Evolutionary conservation across 2,329 filamentous ascomycete species (phyloP), one percentile per base, ranked within the genome.

Genomic region (Exserohilum rostratum): DNA sequence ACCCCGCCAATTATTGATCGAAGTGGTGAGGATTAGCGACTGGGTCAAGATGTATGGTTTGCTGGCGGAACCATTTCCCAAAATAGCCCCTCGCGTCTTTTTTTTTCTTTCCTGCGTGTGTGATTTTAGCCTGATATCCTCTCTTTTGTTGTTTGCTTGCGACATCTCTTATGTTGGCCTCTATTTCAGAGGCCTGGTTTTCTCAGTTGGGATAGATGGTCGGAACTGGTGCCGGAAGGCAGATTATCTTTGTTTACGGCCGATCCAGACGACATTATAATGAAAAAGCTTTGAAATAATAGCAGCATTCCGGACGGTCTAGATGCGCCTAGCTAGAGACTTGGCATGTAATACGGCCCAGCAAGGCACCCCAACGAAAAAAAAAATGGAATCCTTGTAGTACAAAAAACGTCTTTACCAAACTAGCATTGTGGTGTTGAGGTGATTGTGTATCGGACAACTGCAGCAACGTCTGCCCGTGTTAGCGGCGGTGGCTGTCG

Each of bases 1-100:
- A 49, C 67, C n/a, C 68, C 62, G 42, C 74, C 72, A 11, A 61
- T 76, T 11, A 73, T 79, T 48, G 77, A 78, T 61, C 65, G 76
- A 17, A 68, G 66, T 53, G 71, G 62, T 47, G 65, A 57, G 59
- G 22, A 25, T 7, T 62, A 57, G 50, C 9, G 13, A 22, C 27
- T 50, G 37, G 7, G 17, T 17, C 22, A 37, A 50, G 27, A 33
- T 20, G 20, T 22, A 12, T 53, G 12, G 47, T 42, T 45, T 34
- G 43, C 43, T 17, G 30, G 43, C 43, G 43, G 30, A 45, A 45
- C 43, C 30, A 22, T 34, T 45, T 22, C 43, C 43, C 13, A 35
- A 45, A 34, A 22, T 17, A 25, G 18, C 30, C 11, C 6, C 17
- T 34, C 18, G 43, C 43, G 43, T 34, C 18, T 34, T 9, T 40